Conservation (phyloP, 2,329 filamentous ascomycete species). For the Alternaria alternata region DNA sequence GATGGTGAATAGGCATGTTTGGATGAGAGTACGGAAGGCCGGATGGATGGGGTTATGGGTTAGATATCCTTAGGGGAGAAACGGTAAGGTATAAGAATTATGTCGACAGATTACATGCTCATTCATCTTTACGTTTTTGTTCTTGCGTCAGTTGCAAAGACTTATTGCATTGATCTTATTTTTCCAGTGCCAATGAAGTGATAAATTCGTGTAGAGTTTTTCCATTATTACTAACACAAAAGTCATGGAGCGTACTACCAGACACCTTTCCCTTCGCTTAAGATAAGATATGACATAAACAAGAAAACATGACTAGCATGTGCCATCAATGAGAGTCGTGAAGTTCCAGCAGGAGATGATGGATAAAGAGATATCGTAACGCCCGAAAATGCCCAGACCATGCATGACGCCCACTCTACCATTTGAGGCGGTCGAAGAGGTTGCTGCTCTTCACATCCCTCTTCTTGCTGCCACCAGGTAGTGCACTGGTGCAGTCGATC, state of each 20-base stretch:
- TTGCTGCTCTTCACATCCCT: conserved; percentile 41
- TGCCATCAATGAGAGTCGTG: background rate
- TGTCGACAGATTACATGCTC: background rate
- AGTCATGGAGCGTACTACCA: background rate
- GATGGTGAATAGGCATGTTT: background rate
- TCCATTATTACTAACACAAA: background rate
- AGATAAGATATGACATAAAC: background rate
- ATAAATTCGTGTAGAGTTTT: background rate
- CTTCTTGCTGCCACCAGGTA: conserved; percentile 43
- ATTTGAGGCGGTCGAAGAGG: conserved; percentile 37
- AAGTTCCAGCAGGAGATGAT: background rate
- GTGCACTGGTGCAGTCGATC: conserved; percentile 45
- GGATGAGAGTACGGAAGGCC: background rate
- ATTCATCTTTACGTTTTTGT: background rate
- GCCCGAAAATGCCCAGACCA: background rate
- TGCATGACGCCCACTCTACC: conserved; percentile 10
- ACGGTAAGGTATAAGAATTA: conserved; percentile 1
- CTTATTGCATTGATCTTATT: background rate
- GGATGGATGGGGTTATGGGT: background rate
- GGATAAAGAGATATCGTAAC: background rate
- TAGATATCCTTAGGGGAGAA: conserved; percentile 1
- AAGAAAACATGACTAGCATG: conserved; percentile 6
- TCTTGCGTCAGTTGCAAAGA: background rate
- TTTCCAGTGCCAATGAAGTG: background rate
- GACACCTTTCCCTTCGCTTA: background rate